A percentile compares a stretch with the other conserved stretches of the same genome.
These are phyloP conservation scores for Mikania micrantha DNA, from an alignment of 129 eudicot species.

Conservation along the genomic window DNA sequence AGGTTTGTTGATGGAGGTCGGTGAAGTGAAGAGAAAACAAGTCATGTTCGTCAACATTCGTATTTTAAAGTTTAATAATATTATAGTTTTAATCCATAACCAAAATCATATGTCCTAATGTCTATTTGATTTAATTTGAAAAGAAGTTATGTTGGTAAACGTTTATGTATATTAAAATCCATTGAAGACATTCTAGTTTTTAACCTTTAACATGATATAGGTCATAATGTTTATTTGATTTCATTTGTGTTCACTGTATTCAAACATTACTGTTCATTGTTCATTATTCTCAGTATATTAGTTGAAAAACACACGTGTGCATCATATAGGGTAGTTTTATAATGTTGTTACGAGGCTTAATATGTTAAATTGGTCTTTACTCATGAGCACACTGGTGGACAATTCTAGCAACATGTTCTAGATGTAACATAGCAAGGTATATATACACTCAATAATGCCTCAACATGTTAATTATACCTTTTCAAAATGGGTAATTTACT, in stretches of 20 bases:
- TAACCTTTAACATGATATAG: no score
- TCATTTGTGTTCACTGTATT: background rate
- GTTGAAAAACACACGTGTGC: background rate
- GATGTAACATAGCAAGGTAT: background rate
- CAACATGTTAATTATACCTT: background rate
- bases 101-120: no score
- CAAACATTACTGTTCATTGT: background rate
- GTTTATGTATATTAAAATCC: no score
- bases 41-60: background rate
- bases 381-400: background rate
- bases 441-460: background rate
- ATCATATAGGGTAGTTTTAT: background rate
- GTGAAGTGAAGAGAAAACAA: background rate
- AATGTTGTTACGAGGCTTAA: background rate
- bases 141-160: no score
- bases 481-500: background rate
- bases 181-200: no score
- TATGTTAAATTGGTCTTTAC: background rate
- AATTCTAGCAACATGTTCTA: constrained; percentile 2
- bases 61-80: background rate
- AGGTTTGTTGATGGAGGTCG: background rate
- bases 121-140: no score
- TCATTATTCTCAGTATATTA: background rate
- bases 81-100: background rate
- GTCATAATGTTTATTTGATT: background rate